Base-by-base conservation (phyloP, 352 stramenopile species). In the Pythium insidiosum region DNA sequence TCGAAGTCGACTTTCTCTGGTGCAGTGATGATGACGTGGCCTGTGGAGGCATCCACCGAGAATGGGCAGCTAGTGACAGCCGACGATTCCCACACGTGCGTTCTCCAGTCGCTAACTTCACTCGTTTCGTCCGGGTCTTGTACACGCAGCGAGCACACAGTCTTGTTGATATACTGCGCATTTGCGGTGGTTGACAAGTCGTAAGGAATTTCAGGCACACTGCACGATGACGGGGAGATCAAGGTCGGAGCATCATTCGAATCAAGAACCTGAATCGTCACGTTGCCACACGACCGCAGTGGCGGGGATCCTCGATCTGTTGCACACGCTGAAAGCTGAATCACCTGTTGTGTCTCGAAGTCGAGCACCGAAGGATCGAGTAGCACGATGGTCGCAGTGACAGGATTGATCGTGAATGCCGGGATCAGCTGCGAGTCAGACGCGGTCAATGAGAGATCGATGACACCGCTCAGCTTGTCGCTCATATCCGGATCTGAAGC, bases 401-500 rank as follows among this genome's bases (percentile, higher is more conserved):
- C 7, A 13, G 41, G 19, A 47, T 61, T 47, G 20, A 66, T 57
- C 11, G 12, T 46, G 40, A 65, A 60, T 12, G 33, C 50, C 9
- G 4, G 6, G 30, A 15, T 40, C 5, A 5, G 19, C 2, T 23
- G n/a, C 4, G 31, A 3, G 13, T 11, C 15, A n/a, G n/a, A n/a
- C n/a, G n/a, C n/a, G n/a, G n/a, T n/a, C n/a, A n/a, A n/a, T n/a
- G n/a, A n/a, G n/a, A n/a, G n/a, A n/a, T n/a, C n/a, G n/a, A n/a
- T n/a, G n/a, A n/a, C n/a, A n/a, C n/a, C n/a, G n/a, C n/a, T n/a
- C n/a, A n/a, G n/a, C n/a, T n/a, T n/a, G n/a, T n/a, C n/a, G n/a
- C n/a, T n/a, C n/a, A n/a, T n/a, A n/a, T 66, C 58, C 4, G 47
- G 58, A 42, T 66, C 58, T 5, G 38, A 28, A 3, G 37, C 58